Evolutionary conservation across 1,139 yeast species (phyloP).

Genomic region (Eremothecium cymbalariae): DNA sequence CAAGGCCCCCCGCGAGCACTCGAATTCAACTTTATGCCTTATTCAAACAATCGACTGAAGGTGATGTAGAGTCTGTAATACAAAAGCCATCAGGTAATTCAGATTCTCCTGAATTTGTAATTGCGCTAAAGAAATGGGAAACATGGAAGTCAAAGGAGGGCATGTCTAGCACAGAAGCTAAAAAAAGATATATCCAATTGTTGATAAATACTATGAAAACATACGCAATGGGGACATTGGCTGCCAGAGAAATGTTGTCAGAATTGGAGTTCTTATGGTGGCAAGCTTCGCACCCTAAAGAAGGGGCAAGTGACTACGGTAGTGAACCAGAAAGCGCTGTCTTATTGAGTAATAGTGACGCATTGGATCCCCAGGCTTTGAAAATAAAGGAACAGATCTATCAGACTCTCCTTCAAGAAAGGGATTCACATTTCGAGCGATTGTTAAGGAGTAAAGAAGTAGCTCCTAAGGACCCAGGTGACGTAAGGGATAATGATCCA

Average conservation of each 20-base stretch:
- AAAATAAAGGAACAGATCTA: background rate
- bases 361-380: background rate
- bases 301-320: background rate
- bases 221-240: constrained; percentile 61
- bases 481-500: too few relatives aligned
- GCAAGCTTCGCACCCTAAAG: constrained; percentile 9
- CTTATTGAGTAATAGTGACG: background rate
- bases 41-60: constrained; percentile 85
- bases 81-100: constrained; percentile 51
- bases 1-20: constrained; percentile 72
- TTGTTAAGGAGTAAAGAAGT: too few relatives aligned
- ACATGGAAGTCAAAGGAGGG: constrained; percentile 81
- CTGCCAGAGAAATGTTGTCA: constrained; percentile 55
- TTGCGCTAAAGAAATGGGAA: constrained; percentile 70
- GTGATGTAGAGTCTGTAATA: constrained; percentile 64
- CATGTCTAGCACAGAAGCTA: constrained; percentile 62
- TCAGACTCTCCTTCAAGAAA: background rate
- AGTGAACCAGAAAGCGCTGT: background rate
- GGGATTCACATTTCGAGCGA: background rate
- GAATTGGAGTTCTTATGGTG: constrained; percentile 65
- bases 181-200: constrained; percentile 56
- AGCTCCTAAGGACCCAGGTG: too few relatives aligned
- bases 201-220: constrained; percentile 66
- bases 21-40: constrained; percentile 68
- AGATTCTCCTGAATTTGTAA: constrained; percentile 49